Base-by-base conservation (phyloP, 352 stramenopile genomes). In the Hyaloperonospora brassicae region DNA sequence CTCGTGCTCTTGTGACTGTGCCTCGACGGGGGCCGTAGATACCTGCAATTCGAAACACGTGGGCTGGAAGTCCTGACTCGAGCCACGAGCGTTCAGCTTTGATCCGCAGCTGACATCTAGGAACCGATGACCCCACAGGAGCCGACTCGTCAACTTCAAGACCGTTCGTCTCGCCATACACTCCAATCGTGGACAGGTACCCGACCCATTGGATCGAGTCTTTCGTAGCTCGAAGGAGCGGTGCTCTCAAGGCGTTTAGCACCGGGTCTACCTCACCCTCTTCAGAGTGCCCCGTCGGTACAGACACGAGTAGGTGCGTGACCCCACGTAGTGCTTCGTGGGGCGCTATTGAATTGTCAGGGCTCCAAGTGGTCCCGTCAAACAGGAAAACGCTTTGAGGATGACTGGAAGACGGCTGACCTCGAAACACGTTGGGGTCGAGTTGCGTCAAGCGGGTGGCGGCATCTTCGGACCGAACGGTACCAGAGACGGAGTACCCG, bases 171-270 rank as follows among this genome's bases (percentile, higher is more conserved):
- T 97, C 84, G 12, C 89, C 89, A 58, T 97, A 97, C n/a, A 97
- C 89, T n/a, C 85, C 84, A 50, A 95, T 96, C 23, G 87, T 96
- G 30, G 89, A 97, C 41, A 96, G 64, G 61, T 97, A 97, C 11
- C 70, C 89, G 43, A 95, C 61, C 88, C 88, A 97, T 24, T 73
- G 54, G n/a, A 94, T 58, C 47, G 69, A 84, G 36, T 61, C 46
- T 30, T 68, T 57, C 6, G 76, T 69, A 5, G 51, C 64, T 24
- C 48, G 52, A 25, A 89, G 13, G 7, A 93, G 60, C 5, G 55
- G 38, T 6, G 73, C 56, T 17, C 68, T 52, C 4, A 92, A 41
- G 24, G 61, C 68, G 30, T 70, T 67, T 0, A 95, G 59, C 43
- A 96, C 86, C 0, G 82, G 79, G 60, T 96, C 87, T 22, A 76